Evolutionary conservation across 192 early-diverging fungal genomes (phyloP).

Genomic region (Kickxella alabastrina): DNA sequence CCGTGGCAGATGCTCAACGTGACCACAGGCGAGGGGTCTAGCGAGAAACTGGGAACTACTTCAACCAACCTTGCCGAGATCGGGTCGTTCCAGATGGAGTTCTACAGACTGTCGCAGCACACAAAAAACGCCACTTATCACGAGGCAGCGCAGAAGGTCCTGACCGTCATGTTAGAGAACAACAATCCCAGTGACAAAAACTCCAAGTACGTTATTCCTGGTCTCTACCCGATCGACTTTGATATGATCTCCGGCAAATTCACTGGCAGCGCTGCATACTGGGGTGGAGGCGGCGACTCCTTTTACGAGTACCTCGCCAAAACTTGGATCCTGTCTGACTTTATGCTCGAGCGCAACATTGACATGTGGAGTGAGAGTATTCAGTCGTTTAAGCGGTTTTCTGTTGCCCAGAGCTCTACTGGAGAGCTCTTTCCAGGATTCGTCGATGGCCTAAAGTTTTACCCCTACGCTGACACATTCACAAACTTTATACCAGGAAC

Average conservation of each 20-base stretch:
- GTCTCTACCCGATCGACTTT: slow-evolving; percentile 37
- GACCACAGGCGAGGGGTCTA: slow-evolving; percentile 50
- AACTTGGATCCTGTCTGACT: slow-evolving; percentile 74
- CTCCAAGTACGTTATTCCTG: slow-evolving; percentile 35
- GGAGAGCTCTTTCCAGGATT: slow-evolving; percentile 35
- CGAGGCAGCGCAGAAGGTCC: slow-evolving; percentile 67
- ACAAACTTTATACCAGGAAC: slow-evolving; percentile 50
- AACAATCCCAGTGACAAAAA: slow-evolving; percentile 17
- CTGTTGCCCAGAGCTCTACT: slow-evolving; percentile 28
- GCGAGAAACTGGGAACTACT: slow-evolving; percentile 46
- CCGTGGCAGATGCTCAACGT: slow-evolving; percentile 74
- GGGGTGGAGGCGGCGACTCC: slow-evolving; percentile 86
- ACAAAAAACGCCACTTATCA: slow-evolving; percentile 79
- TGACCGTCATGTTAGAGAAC: slow-evolving; percentile 35
- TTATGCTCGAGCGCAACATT: slow-evolving; percentile 46
- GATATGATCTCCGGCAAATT: slow-evolving; percentile 37
- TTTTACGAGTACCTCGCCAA: slow-evolving; percentile 96
- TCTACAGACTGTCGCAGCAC: slow-evolving; percentile 79
- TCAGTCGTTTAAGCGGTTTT: slow-evolving; percentile 26
- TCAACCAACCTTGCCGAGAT: slow-evolving; percentile 64
- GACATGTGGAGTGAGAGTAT: slow-evolving; percentile 52
- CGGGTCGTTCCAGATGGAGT: slow-evolving; percentile 83
- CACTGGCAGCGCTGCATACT: slow-evolving; percentile 25
- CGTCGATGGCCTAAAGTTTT: slow-evolving; percentile 45
- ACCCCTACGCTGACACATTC: slow-evolving; percentile 42